These are phyloP conservation scores for Cladosporium sp. DNA, from an alignment of 2,329 filamentous ascomycete species.

Conservation along the genomic window DNA sequence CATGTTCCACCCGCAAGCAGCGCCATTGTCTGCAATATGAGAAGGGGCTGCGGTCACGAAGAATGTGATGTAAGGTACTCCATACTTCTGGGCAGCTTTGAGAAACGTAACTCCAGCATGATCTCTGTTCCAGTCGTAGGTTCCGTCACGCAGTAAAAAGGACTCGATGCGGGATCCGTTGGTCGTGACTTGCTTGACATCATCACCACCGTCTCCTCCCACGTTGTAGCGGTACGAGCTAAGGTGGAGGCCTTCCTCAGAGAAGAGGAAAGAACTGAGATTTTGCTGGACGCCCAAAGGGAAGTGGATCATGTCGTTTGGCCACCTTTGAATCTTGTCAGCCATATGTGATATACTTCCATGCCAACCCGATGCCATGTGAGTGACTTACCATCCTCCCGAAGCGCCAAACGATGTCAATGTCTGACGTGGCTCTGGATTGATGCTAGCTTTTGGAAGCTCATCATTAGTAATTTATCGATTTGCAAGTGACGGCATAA, in stretches of 20 bases:
- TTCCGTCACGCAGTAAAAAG: slow-evolving; percentile 15
- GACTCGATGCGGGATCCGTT: slow-evolving; percentile 14
- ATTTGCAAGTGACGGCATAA: too few species aligned
- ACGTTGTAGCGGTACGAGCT: slow-evolving; percentile 18
- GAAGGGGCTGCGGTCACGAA: slow-evolving; percentile 19
- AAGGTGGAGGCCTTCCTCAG: slow-evolving; percentile 16
- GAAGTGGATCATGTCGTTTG: slow-evolving; percentile 17
- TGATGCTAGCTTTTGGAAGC: neutral
- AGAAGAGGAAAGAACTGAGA: slow-evolving; percentile 16
- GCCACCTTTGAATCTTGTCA: slow-evolving; percentile 2
- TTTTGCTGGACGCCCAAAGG: slow-evolving; percentile 9
- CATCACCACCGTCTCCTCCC: slow-evolving; percentile 16
- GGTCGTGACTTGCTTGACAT: slow-evolving; percentile 12
- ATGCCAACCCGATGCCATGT: too few species aligned
- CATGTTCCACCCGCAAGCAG: slow-evolving; percentile 17
- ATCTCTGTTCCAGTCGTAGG: slow-evolving; percentile 18
- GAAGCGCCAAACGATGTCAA: slow-evolving; percentile 16
- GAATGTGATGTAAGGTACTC: slow-evolving; percentile 16
- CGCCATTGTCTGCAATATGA: slow-evolving; percentile 14
- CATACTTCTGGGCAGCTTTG: slow-evolving; percentile 13
- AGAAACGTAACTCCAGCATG: slow-evolving; percentile 17
- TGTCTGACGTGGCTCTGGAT: slow-evolving; percentile 11
- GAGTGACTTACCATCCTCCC: slow-evolving; percentile 16
- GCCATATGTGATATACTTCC: too few species aligned
- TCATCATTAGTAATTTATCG: too few species aligned